Percentiles rank a stretch among this genome's conserved stretches.
Evolutionary conservation across 2,329 filamentous ascomycete species (phyloP).

Genomic region (Xylaria sp.): DNA sequence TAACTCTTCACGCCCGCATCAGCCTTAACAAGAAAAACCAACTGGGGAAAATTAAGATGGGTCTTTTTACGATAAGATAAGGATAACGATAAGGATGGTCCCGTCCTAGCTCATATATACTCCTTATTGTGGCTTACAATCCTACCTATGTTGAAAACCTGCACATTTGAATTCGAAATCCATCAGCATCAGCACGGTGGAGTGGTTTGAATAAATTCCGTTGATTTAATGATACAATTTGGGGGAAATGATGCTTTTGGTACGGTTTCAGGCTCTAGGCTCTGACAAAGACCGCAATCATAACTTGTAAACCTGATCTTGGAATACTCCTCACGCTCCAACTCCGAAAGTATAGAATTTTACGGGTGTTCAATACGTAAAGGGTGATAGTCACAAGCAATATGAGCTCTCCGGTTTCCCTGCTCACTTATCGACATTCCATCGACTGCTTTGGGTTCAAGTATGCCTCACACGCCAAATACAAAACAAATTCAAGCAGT

Average conservation of each 20-base stretch:
- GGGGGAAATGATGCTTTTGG: background rate
- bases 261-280: background rate
- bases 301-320: conserved; percentile 5
- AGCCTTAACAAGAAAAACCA: conserved; percentile 10
- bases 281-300: conserved; percentile 6
- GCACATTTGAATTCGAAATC: background rate
- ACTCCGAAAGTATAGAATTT: conserved; percentile 11
- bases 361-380: background rate
- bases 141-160: background rate
- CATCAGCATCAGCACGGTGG: background rate
- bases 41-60: conserved; percentile 20
- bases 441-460: conserved; percentile 12
- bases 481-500: conserved; percentile 7
- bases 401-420: background rate
- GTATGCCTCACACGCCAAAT: conserved; percentile 5
- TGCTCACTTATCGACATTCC: background rate
- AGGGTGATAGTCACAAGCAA: background rate
- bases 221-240: conserved; percentile 29
- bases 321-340: conserved; percentile 19
- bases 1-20: background rate
- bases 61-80: conserved; percentile 10
- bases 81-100: conserved; percentile 7
- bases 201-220: conserved; percentile 1
- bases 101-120: too few relatives aligned
- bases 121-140: background rate